Percentiles rank a stretch among this genome's conserved stretches.
These are phyloP conservation scores for Komagataella populi DNA, from an alignment of 805 yeast species.

Conservation along the genomic window DNA sequence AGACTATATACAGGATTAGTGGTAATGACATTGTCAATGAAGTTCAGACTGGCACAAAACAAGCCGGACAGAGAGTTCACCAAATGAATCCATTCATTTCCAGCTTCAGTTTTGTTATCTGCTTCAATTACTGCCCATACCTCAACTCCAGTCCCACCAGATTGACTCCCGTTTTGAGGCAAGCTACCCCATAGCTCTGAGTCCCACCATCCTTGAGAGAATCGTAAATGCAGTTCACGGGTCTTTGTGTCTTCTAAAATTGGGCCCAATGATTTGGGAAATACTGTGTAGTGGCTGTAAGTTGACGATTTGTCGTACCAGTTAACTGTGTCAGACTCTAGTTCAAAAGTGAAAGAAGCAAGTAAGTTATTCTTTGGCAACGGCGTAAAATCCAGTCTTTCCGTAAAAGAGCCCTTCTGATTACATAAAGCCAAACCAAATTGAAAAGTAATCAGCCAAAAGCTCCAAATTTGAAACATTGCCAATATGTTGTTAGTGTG, in stretches of 20 bases:
- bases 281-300: slow-evolving; percentile 43
- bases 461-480: not conserved
- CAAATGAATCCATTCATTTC: slow-evolving; percentile 53
- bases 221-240: slow-evolving; percentile 69
- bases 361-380: slow-evolving; percentile 59
- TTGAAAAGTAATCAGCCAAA: not conserved
- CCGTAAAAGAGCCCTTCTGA: slow-evolving; percentile 17
- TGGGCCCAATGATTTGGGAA: slow-evolving; percentile 77
- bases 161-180: slow-evolving; percentile 53
- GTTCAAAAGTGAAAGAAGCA: slow-evolving; percentile 57
- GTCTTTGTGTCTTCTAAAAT: slow-evolving; percentile 53
- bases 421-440: not conserved
- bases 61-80: slow-evolving; percentile 75
- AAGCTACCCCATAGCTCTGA: slow-evolving; percentile 74
- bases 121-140: slow-evolving; percentile 81
- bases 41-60: slow-evolving; percentile 90
- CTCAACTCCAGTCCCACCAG: slow-evolving; percentile 96
- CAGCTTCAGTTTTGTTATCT: slow-evolving; percentile 34
- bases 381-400: slow-evolving; percentile 50
- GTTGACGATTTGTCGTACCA: slow-evolving; percentile 9
- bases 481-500: not conserved
- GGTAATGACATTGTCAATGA: slow-evolving; percentile 68
- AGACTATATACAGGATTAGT: slow-evolving; percentile 43
- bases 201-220: slow-evolving; percentile 95
- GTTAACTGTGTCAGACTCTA: slow-evolving; percentile 32